Conservation (phyloP, 179 eudicot genomes). For the Silene vulgaris region DNA sequence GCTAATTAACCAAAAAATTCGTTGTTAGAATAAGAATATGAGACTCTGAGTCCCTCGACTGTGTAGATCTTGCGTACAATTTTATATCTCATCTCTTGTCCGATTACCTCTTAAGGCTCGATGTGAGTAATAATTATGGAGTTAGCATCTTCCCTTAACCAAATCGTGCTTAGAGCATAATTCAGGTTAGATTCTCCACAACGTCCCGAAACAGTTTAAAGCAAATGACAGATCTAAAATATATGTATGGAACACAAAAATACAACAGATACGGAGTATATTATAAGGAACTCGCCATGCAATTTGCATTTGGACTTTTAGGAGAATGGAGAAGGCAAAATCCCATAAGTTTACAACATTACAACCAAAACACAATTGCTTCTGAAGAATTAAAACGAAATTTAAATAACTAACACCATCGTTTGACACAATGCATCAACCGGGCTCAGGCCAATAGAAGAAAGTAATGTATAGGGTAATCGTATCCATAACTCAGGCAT, state of each 20-base stretch:
- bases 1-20: too few relatives aligned
- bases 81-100: too few relatives aligned
- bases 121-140: too few relatives aligned
- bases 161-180: too few relatives aligned
- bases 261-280: neutral
- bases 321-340: constrained; percentile 21
- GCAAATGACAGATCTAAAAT: neutral
- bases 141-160: too few relatives aligned
- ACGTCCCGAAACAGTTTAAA: neutral
- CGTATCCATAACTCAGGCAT: constrained; percentile 30
- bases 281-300: constrained; percentile 26
- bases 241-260: neutral
- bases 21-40: too few relatives aligned
- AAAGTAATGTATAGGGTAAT: neutral
- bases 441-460: neutral
- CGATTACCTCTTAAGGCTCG: too few relatives aligned
- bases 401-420: constrained; percentile 9
- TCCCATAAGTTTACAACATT: constrained; percentile 21
- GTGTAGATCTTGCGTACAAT: too few relatives aligned
- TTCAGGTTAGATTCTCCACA: neutral
- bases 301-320: constrained; percentile 31
- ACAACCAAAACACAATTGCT: constrained; percentile 14
- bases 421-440: constrained; percentile 13
- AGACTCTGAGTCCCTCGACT: too few relatives aligned
- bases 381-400: constrained; percentile 10